Evolutionary conservation across 2,329 filamentous ascomycete genomes (phyloP).

Genomic region (Sporothrix schenckii): DNA sequence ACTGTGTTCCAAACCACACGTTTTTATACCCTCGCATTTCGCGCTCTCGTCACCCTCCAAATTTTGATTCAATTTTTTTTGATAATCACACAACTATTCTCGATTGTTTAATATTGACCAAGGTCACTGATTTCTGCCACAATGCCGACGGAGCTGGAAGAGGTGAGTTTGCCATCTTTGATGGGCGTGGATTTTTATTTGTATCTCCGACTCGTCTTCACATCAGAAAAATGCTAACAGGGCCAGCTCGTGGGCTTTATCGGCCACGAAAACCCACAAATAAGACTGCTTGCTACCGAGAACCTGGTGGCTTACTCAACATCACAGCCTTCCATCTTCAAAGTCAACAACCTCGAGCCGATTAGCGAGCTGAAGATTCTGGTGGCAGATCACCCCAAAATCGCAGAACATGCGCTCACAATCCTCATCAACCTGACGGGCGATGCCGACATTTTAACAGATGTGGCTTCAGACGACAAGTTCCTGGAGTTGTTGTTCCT

Average conservation of each 20-base stretch:
- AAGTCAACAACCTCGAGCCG: conserved; percentile 73
- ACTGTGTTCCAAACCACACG: not conserved
- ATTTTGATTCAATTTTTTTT: not conserved
- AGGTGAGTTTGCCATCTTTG: conserved; percentile 53
- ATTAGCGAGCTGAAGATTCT: conserved; percentile 86
- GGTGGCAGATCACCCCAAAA: conserved; percentile 79
- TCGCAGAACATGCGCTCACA: conserved; percentile 88
- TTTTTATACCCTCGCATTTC: conserved; percentile 12
- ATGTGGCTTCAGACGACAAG: conserved; percentile 73
- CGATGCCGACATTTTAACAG: conserved; percentile 74
- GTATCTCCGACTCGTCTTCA: too few species aligned
- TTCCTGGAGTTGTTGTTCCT: conserved; percentile 75
- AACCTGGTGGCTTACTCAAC: conserved; percentile 83
- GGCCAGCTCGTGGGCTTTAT: conserved; percentile 86
- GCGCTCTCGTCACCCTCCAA: not conserved
- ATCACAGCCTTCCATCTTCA: conserved; percentile 78
- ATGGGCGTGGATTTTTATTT: not conserved
- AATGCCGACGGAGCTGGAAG: conserved; percentile 78
- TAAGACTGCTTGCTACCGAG: conserved; percentile 82
- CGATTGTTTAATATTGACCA: not conserved
- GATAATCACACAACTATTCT: not conserved
- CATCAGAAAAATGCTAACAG: conserved; percentile 2
- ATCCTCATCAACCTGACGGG: conserved; percentile 86
- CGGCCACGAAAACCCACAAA: conserved; percentile 86
- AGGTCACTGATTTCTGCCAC: conserved; percentile 36